A percentile compares a stretch with the other conserved stretches of the same genome.
Evolutionary conservation across 1,284 basidiomycete species (phyloP).

Genomic region (Sporisorium scitamineum): DNA sequence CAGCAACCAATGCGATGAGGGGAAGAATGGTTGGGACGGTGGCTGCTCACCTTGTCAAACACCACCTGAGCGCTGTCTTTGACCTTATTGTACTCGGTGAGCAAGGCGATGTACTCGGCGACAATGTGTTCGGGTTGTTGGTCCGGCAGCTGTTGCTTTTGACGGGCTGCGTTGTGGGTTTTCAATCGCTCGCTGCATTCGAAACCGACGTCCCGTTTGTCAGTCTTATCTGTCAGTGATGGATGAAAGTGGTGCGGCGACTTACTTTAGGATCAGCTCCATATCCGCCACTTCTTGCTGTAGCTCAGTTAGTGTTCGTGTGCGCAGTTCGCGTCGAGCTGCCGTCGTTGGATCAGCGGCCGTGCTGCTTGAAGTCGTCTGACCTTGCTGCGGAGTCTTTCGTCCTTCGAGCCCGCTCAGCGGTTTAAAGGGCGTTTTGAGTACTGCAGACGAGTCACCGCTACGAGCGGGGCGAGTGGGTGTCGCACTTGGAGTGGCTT

Average conservation of each 20-base stretch:
- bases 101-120: constrained; percentile 29
- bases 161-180: constrained; percentile 26
- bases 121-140: constrained; percentile 37
- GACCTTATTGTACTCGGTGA: constrained; percentile 44
- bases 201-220: not conserved
- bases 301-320: constrained; percentile 19
- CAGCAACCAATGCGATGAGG: too few relatives aligned
- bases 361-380: not conserved
- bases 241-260: not conserved
- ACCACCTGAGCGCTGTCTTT: constrained; percentile 39
- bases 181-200: constrained; percentile 18
- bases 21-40: too few relatives aligned
- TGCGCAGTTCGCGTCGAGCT: constrained; percentile 14
- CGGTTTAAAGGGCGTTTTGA: constrained; percentile 35
- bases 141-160: constrained; percentile 5
- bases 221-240: not conserved
- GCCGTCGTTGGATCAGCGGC: not conserved
- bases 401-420: constrained; percentile 25
- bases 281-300: constrained; percentile 28
- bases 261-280: constrained; percentile 32
- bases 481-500: constrained; percentile 3
- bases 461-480: not conserved
- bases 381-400: not conserved
- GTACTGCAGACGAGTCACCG: constrained; percentile 12
- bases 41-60: constrained; percentile 37